Percentiles rank a stretch among this genome's conserved stretches.
Evolutionary conservation across 1,284 basidiomycete species (phyloP).

Genomic region (Baeospora myosura): DNA sequence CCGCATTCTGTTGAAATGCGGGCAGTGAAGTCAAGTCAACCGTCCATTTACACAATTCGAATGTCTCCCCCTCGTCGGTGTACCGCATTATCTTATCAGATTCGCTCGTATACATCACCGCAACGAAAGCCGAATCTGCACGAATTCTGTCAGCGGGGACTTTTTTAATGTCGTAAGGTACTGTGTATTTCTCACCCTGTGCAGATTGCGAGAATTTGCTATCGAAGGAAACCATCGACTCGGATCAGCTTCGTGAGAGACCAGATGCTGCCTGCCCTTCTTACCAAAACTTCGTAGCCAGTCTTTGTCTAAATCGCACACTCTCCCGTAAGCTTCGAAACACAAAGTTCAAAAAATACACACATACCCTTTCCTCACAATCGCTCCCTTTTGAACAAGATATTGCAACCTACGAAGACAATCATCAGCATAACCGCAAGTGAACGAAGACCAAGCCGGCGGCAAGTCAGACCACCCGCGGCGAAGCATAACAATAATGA

Average conservation of each 20-base stretch:
- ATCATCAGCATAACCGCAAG: slow-evolving; percentile 7
- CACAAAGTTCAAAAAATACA: slow-evolving; percentile 18
- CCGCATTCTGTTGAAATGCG: slow-evolving; percentile 64
- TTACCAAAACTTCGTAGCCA: slow-evolving; percentile 75
- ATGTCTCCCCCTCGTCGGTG: slow-evolving; percentile 72
- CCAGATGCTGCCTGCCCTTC: slow-evolving; percentile 16
- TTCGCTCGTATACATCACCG: slow-evolving; percentile 70
- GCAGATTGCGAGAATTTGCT: slow-evolving; percentile 69
- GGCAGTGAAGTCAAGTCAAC: slow-evolving; percentile 72
- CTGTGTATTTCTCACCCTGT: slow-evolving; percentile 40
- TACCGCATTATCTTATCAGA: slow-evolving; percentile 69
- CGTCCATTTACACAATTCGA: slow-evolving; percentile 78
- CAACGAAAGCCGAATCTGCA: slow-evolving; percentile 68
- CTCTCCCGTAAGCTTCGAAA: slow-evolving; percentile 8
- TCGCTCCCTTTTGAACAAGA: slow-evolving; percentile 75
- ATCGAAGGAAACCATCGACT: slow-evolving; percentile 14
- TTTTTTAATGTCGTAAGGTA: slow-evolving; percentile 1
- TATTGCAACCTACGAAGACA: slow-evolving; percentile 58
- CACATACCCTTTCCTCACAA: slow-evolving; percentile 69
- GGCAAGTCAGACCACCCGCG: no score
- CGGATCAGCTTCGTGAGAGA: slow-evolving; percentile 12
- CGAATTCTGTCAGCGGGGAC: neutral
- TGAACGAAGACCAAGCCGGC: no score
- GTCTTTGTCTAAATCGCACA: slow-evolving; percentile 56
- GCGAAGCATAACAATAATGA: slow-evolving; percentile 14